Evolutionary conservation across 495 filamentous ascomycete genomes (phyloP).

Genomic region (Lasiosphaeria miniovina): DNA sequence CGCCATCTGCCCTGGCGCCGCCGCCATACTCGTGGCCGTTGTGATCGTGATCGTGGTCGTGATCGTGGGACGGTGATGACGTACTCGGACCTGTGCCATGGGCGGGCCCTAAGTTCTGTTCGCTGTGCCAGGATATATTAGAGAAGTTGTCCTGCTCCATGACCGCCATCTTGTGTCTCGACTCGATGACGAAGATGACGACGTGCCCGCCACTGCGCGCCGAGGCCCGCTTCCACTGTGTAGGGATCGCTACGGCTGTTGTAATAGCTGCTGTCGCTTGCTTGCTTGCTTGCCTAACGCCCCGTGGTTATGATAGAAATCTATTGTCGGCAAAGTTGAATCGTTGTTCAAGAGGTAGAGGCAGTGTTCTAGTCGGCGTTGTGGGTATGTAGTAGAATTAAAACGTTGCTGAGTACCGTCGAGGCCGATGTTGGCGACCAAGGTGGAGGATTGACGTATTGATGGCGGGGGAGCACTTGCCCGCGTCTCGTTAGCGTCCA

Average conservation of each 20-base stretch:
- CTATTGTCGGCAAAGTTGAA: not conserved
- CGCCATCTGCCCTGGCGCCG: slow-evolving; percentile 22
- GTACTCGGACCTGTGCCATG: slow-evolving; percentile 12
- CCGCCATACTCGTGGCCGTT: not conserved
- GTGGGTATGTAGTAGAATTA: not conserved
- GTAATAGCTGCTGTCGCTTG: no score
- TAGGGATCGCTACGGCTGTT: not conserved
- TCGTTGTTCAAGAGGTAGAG: not conserved
- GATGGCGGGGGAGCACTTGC: not conserved
- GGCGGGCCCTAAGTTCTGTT: slow-evolving; percentile 21
- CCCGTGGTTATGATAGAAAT: no score
- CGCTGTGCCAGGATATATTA: slow-evolving; percentile 49
- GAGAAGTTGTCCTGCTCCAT: slow-evolving; percentile 51
- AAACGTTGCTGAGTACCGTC: not conserved
- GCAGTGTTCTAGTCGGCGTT: not conserved
- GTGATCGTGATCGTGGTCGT: slow-evolving; percentile 17
- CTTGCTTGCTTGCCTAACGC: no score
- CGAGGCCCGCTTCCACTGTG: not conserved
- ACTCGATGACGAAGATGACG: slow-evolving; percentile 4
- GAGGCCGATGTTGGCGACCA: not conserved
- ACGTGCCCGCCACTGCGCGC: not conserved
- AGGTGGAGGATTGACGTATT: slow-evolving; percentile 8
- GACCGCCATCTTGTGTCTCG: slow-evolving; percentile 37
- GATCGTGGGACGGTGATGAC: slow-evolving; percentile 18
- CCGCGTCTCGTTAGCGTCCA: not conserved